Conservation (phyloP, 2,329 filamentous ascomycete species). For the Sporothrix variecibatus region DNA sequence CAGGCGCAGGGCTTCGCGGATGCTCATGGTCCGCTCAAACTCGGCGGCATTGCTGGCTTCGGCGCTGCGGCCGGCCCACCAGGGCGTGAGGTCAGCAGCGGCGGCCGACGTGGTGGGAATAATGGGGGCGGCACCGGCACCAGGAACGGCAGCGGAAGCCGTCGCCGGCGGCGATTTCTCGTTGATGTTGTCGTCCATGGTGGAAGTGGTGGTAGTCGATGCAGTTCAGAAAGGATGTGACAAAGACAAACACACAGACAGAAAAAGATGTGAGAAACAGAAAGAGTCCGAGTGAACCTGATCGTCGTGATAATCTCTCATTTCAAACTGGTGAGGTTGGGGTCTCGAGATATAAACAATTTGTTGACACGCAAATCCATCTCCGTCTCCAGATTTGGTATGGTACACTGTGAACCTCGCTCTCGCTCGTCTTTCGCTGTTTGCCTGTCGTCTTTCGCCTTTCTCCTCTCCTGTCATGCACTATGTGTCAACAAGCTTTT, state of each 20-base stretch:
- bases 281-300: neutral
- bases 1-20: slow-evolving; percentile 27
- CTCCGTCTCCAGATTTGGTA: neutral
- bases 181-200: neutral
- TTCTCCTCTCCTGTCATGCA: neutral
- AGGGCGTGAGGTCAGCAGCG: neutral
- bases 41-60: slow-evolving; percentile 10
- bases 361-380: too few relatives aligned
- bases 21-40: slow-evolving; percentile 22
- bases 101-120: neutral
- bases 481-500: neutral
- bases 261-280: too few relatives aligned
- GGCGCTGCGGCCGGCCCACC: slow-evolving; percentile 12
- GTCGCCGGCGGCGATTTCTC: slow-evolving; percentile 2
- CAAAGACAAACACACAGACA: neutral
- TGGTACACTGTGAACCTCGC: too few relatives aligned
- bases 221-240: too few relatives aligned
- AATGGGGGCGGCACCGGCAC: neutral
- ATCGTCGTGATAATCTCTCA: slow-evolving; percentile 1
- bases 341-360: slow-evolving; percentile 7
- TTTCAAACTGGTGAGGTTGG: neutral
- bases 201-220: neutral
- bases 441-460: too few relatives aligned
- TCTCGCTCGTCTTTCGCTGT: too few relatives aligned
- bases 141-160: neutral